These are phyloP conservation scores for Hemileia vastatrix DNA, from an alignment of 1,284 basidiomycete species.

Conservation along the genomic window DNA sequence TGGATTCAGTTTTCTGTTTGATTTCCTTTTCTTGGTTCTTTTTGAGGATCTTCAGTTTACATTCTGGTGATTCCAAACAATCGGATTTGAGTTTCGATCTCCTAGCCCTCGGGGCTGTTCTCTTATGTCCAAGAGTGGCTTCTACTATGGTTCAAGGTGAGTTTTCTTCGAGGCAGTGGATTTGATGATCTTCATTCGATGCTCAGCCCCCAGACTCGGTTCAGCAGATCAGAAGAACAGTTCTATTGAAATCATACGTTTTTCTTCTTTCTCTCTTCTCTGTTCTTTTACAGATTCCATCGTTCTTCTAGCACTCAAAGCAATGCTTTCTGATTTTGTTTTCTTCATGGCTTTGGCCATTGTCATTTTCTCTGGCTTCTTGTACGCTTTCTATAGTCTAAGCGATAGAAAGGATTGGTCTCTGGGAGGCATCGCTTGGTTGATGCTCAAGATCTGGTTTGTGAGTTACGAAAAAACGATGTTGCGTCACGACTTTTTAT, in stretches of 20 bases:
- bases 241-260: too few species aligned
- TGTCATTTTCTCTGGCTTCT: constrained; percentile 62
- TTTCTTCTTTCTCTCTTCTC: too few species aligned
- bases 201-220: too few species aligned
- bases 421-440: constrained; percentile 64
- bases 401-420: constrained; percentile 42
- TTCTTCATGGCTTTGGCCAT: constrained; percentile 71
- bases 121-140: too few species aligned
- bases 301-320: constrained; percentile 46
- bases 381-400: constrained; percentile 78
- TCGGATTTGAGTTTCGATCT: too few species aligned
- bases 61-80: constrained; percentile 24
- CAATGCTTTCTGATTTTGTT: constrained; percentile 68
- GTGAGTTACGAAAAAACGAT: constrained; percentile 19
- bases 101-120: too few species aligned
- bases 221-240: too few species aligned
- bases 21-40: too few species aligned
- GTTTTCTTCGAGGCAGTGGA: too few species aligned
- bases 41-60: constrained; percentile 28
- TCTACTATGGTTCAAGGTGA: too few species aligned
- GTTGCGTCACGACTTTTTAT: too few species aligned
- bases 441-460: constrained; percentile 70
- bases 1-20: constrained; percentile 27
- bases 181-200: too few species aligned
- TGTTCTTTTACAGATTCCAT: constrained; percentile 13